Evolutionary conservation across 805 yeast species (phyloP), one percentile per base, ranked within the genome.

Genomic region (Tetrapisispora taiwanensis): DNA sequence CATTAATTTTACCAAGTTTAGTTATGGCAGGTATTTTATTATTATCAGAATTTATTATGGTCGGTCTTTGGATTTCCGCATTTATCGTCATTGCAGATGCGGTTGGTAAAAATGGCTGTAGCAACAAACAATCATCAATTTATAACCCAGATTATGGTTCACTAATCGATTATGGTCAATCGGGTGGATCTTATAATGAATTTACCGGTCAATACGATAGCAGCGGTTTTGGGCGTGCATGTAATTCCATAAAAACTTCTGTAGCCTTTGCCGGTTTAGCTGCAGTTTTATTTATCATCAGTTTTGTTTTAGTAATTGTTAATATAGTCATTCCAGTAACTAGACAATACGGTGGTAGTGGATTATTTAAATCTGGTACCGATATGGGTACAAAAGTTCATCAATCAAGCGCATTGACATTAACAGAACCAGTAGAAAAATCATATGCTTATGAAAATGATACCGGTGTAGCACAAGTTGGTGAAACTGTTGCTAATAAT

Each of bases 61-160:
- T 54, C 13, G 38, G 62, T 26, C 41, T 66, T 18, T 65, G 68
- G 68, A 44, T 67, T n/a, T 49, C 59, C 39, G 58, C 63, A 1
- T 67, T 65, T 40, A 55, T 67, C 40, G 66, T 66, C 19, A 50
- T 55, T 13, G 67, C 68, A 7, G 46, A 60, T 10, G 49, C 52
- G 4, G 56, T 58, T 42, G 62, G 67, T 33, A 52, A 56, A 13
- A 52, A 48, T 18, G 48, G 60, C 13, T 66, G 70, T 48, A 41
- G 46, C 1, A 46, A 46, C 18, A 49, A 30, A 12, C 22, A 45
- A 14, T 48, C 55, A 9, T 36, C 49, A 12, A 41, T 36, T 19
- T 51, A 46, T 34, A 41, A 50, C n/a, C 47, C 52, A 14, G 40
- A 24, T 17, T 50, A 47, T 30, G 58, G 59, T 4, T 44, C 52